Percentiles rank a stretch among this genome's conserved stretches.
These are phyloP conservation scores for Gremmenia infestans DNA, from an alignment of 2,329 filamentous ascomycete genomes.

Conservation along the genomic window DNA sequence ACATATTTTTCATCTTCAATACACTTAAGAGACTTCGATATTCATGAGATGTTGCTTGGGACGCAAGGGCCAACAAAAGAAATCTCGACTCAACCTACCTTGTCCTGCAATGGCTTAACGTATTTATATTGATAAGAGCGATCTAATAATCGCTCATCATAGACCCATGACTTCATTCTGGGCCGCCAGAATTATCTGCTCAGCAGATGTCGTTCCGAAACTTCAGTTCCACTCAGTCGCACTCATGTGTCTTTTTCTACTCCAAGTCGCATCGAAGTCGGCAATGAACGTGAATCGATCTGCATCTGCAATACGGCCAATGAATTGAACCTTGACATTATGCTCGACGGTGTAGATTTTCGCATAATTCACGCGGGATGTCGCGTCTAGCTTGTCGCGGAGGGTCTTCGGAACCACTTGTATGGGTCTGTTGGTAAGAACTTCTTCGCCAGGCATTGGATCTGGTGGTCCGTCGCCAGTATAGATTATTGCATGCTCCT, in stretches of 20 bases:
- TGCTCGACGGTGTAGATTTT: slow-evolving; percentile 27
- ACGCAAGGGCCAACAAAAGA: too few species aligned
- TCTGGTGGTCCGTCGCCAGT: neutral
- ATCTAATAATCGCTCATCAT: neutral
- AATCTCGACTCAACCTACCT: too few species aligned
- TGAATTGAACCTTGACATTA: slow-evolving; percentile 23
- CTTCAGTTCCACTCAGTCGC: too few species aligned
- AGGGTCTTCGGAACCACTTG: neutral
- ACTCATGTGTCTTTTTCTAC: neutral
- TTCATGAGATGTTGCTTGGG: too few species aligned
- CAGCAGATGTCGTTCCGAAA: neutral
- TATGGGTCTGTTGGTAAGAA: slow-evolving; percentile 7
- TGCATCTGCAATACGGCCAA: slow-evolving; percentile 12
- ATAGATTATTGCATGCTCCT: slow-evolving; percentile 1
- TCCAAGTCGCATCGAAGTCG: slow-evolving; percentile 12
- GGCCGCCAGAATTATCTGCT: neutral
- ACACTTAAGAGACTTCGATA: too few species aligned
- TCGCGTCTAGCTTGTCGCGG: slow-evolving; percentile 6
- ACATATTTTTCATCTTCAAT: too few species aligned
- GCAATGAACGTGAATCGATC: neutral
- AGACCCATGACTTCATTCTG: neutral
- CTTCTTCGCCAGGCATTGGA: neutral
- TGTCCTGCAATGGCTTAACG: neutral
- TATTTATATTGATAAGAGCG: neutral
- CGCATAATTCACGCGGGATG: slow-evolving; percentile 22